phyloP scores from a whole-genome alignment of 2,329 filamentous ascomycete species.

The Dothideomycetes sp. region DNA sequence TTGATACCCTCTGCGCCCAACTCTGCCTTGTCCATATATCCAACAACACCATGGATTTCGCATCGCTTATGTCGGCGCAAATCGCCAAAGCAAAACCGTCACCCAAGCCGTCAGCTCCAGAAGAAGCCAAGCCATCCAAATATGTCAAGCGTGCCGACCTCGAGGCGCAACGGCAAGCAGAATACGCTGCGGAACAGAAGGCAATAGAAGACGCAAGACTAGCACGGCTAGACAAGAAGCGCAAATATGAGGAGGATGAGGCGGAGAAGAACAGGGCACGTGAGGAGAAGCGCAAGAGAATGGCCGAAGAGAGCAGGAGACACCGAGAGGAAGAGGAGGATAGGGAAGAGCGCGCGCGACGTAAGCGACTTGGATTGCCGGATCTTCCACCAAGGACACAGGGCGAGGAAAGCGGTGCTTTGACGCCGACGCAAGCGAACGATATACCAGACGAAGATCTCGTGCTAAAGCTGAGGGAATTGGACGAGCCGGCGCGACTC shows the following conservation, averaged over 20 bases:
- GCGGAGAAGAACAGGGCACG: constrained; percentile 57
- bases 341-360: constrained; percentile 60
- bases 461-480: constrained; percentile 53
- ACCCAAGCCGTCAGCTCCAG: constrained; percentile 26
- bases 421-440: constrained; percentile 21
- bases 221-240: constrained; percentile 64
- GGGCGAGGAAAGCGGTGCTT: constrained; percentile 32
- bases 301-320: constrained; percentile 71
- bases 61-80: constrained; percentile 83
- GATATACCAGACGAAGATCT: constrained; percentile 67
- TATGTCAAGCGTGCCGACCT: constrained; percentile 78
- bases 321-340: constrained; percentile 64
- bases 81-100: constrained; percentile 68
- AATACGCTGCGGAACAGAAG: constrained; percentile 75
- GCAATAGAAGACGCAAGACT: constrained; percentile 62
- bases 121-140: constrained; percentile 49
- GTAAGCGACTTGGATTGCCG: constrained; percentile 72
- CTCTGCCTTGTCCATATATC: not conserved
- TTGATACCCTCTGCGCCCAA: not conserved
- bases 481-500: constrained; percentile 63
- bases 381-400: constrained; percentile 51
- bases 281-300: constrained; percentile 69
- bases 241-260: constrained; percentile 81
- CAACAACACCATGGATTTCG: constrained; percentile 73
- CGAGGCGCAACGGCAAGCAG: constrained; percentile 70